Percentiles rank a stretch among this genome's conserved stretches.
phyloP scores from a whole-genome alignment of 768 basidiomycete genomes.

The Hortiboletus campestris region DNA sequence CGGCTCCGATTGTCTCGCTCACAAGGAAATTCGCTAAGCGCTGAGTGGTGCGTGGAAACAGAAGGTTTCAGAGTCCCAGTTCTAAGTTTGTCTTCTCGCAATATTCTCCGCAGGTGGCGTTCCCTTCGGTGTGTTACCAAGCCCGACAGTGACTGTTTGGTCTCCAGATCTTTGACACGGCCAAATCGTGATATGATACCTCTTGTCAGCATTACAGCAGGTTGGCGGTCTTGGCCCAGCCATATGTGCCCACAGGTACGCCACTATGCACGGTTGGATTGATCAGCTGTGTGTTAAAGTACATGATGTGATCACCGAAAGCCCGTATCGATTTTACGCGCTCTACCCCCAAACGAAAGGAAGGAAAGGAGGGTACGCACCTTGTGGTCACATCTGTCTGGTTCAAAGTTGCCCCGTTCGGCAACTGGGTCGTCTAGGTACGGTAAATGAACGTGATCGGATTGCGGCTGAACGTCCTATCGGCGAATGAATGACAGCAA shows the following conservation, averaged over 20 bases:
- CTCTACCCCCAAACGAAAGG: background rate
- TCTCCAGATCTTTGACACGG: constrained; percentile 5
- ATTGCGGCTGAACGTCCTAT: background rate
- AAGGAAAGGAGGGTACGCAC: background rate
- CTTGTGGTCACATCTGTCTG: background rate
- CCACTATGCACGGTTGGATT: background rate
- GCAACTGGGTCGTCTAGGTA: background rate
- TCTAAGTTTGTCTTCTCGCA: background rate
- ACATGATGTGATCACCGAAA: background rate
- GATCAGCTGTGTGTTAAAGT: constrained; percentile 1
- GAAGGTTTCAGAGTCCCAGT: background rate
- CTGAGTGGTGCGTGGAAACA: background rate
- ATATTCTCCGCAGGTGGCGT: constrained; percentile 1
- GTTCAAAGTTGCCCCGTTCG: constrained; percentile 10
- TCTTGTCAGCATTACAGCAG: background rate
- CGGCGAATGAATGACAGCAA: constrained; percentile 3
- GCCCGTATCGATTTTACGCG: background rate
- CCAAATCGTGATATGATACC: background rate
- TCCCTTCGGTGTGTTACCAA: background rate
- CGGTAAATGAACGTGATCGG: constrained; percentile 9
- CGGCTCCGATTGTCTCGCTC: background rate
- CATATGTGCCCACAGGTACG: background rate
- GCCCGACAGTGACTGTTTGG: background rate
- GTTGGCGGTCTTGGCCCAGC: background rate
- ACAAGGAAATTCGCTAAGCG: background rate